phyloP scores from a whole-genome alignment of 345 rosid species.

The Litchi chinensis region DNA sequence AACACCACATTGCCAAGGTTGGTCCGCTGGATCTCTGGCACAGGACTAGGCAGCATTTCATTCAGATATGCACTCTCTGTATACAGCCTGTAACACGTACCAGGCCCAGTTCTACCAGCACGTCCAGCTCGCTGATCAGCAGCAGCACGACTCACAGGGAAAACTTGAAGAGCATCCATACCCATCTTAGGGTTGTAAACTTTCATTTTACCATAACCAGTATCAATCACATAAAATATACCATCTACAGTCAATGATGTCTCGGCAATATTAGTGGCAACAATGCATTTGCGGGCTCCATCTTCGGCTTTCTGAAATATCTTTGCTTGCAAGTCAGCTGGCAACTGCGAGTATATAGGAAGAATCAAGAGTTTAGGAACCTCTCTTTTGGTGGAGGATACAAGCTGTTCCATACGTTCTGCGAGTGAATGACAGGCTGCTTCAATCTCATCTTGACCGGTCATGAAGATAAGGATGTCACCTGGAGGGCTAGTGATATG shows the following conservation, averaged over 20 bases:
- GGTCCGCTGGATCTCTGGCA: slow-evolving; percentile 97
- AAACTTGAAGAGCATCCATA: slow-evolving; percentile 98
- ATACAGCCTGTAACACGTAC: slow-evolving; percentile 91
- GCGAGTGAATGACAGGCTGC: slow-evolving; percentile 89
- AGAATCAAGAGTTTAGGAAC: slow-evolving; percentile 82
- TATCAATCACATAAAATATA: slow-evolving; percentile 86
- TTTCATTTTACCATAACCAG: slow-evolving; percentile 97
- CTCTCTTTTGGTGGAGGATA: slow-evolving; percentile 66
- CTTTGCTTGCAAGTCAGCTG: slow-evolving; percentile 98
- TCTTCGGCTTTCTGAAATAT: slow-evolving; percentile 94
- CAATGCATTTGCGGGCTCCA: slow-evolving; percentile 97
- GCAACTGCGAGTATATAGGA: slow-evolving; percentile 96
- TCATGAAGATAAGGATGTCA: slow-evolving; percentile 97
- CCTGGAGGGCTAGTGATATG: slow-evolving; percentile 91
- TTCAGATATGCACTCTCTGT: slow-evolving; percentile 90
- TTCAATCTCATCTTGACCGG: slow-evolving; percentile 98
- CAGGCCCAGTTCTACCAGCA: slow-evolving; percentile 99
- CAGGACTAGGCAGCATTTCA: slow-evolving; percentile 88
- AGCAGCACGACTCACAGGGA: slow-evolving; percentile 96
- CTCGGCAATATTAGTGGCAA: slow-evolving; percentile 97
- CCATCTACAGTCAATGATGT: slow-evolving; percentile 98
- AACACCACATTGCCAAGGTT: slow-evolving; percentile 95
- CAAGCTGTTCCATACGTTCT: slow-evolving; percentile 89
- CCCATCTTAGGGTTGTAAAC: slow-evolving; percentile 99
- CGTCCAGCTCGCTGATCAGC: slow-evolving; percentile 99